Conservation (phyloP, 2,329 filamentous ascomycete species). For the Apiospora sp. region DNA sequence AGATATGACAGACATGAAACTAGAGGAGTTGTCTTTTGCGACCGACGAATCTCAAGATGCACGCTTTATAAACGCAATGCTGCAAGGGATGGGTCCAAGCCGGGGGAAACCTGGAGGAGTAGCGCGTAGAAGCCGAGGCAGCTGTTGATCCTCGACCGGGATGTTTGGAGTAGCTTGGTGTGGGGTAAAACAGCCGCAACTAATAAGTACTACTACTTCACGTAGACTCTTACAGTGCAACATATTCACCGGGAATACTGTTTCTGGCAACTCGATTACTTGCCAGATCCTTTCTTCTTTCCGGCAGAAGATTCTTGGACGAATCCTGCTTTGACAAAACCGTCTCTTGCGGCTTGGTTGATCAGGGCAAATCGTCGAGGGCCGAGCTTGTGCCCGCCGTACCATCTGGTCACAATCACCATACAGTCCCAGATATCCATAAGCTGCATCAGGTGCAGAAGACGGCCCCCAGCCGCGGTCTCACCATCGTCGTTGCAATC, state of each 20-base stretch:
- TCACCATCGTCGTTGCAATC: conserved; percentile 98
- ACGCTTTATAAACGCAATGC: background rate
- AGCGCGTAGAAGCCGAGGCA: conserved; percentile 19
- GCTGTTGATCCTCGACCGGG: conserved; percentile 11
- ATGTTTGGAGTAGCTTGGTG: background rate
- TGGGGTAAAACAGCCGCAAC: background rate
- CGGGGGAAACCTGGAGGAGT: conserved; percentile 6
- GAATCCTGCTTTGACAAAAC: conserved; percentile 79
- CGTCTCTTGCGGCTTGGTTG: conserved; percentile 85
- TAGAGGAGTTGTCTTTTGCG: background rate
- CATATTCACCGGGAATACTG: background rate
- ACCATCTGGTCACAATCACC: conserved; percentile 95
- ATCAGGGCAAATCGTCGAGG: conserved; percentile 91
- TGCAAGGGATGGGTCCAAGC: background rate
- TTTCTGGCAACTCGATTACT: conserved; percentile 31
- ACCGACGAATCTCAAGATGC: background rate
- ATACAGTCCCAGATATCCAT: conserved; percentile 95
- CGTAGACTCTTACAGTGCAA: background rate
- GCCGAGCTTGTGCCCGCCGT: conserved; percentile 88
- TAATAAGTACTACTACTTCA: background rate
- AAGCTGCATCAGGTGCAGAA: conserved; percentile 90
- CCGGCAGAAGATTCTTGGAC: conserved; percentile 58
- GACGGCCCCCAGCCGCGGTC: conserved; percentile 83
- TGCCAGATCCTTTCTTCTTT: conserved; percentile 51
- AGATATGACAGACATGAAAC: background rate